phyloP scores from a whole-genome alignment of 2,329 filamentous ascomycete genomes.

The Ilyonectria robusta region DNA sequence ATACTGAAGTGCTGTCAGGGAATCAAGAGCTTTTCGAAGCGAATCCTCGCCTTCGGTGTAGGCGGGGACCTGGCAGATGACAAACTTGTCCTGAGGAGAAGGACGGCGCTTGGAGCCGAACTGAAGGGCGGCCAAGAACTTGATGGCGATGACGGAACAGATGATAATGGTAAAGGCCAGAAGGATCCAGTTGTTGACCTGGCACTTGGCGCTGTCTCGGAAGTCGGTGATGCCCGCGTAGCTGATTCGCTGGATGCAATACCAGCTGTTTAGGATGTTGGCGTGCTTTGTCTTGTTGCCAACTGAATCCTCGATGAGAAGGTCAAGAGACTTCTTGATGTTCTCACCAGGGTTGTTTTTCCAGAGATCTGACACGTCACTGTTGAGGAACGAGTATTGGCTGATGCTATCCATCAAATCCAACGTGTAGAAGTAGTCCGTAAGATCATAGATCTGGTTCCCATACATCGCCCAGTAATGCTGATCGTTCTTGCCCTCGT shows the following conservation, averaged over 20 bases:
- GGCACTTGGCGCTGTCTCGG: conserved; percentile 80
- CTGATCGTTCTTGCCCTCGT: conserved; percentile 75
- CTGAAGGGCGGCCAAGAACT: conserved; percentile 94
- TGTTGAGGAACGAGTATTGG: conserved; percentile 80
- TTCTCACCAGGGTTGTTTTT: conserved; percentile 84
- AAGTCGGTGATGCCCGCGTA: conserved; percentile 90
- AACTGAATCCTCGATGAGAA: conserved; percentile 62
- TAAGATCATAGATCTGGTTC: conserved; percentile 86
- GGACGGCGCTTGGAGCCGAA: conserved; percentile 93
- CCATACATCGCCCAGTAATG: conserved; percentile 87
- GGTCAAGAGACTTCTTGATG: conserved; percentile 77
- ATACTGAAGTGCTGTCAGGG: conserved; percentile 92
- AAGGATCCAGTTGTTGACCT: conserved; percentile 92
- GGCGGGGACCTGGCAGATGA: conserved; percentile 97
- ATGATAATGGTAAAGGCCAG: conserved; percentile 89
- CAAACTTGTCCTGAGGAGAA: conserved; percentile 95
- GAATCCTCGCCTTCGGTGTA: conserved; percentile 99
- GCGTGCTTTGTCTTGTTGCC: conserved; percentile 66
- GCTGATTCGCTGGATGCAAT: conserved; percentile 87
- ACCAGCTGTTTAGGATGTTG: conserved; percentile 75
- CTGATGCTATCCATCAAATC: conserved; percentile 67
- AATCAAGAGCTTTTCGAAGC: conserved; percentile 92
- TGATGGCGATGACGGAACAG: conserved; percentile 83
- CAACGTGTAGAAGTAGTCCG: conserved; percentile 89
- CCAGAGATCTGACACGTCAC: conserved; percentile 76